phyloP scores from a whole-genome alignment of 1,284 basidiomycete genomes.

The Cryptococcus sp. region DNA sequence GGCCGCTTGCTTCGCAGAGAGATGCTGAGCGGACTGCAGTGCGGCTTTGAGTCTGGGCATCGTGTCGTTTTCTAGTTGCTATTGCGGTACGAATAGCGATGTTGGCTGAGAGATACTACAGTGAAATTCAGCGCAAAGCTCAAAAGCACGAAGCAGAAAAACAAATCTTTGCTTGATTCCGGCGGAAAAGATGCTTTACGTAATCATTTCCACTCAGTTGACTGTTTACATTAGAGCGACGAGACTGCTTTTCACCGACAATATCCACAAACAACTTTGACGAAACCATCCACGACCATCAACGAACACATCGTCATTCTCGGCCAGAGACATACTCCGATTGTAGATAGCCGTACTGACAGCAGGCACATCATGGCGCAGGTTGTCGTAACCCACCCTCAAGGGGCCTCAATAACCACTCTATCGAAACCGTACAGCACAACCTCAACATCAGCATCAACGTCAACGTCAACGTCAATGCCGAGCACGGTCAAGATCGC shows the following conservation, averaged over 20 bases:
- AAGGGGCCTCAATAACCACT: not conserved
- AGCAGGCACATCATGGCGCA: not conserved
- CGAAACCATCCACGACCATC: too few species aligned
- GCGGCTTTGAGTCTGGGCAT: constrained; percentile 37
- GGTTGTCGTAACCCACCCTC: not conserved
- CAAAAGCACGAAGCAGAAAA: too few species aligned
- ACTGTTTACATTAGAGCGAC: not conserved
- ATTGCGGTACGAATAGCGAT: not conserved
- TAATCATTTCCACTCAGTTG: not conserved
- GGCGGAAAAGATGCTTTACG: not conserved
- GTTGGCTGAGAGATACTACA: too few species aligned
- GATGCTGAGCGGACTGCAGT: constrained; percentile 28
- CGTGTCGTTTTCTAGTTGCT: not conserved
- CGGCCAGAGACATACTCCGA: not conserved
- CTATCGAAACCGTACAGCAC: not conserved
- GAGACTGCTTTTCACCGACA: not conserved
- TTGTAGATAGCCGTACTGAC: not conserved
- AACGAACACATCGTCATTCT: too few species aligned
- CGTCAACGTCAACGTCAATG: not conserved
- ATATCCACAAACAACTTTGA: too few species aligned
- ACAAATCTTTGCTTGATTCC: not conserved
- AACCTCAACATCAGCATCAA: not conserved
- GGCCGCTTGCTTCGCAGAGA: constrained; percentile 21
- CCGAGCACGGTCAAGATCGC: not conserved
- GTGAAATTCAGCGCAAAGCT: too few species aligned